Evolutionary conservation across 2,329 filamentous ascomycete genomes (phyloP), one percentile per base, ranked within the genome.

Genomic region (Xylariales sp.): DNA sequence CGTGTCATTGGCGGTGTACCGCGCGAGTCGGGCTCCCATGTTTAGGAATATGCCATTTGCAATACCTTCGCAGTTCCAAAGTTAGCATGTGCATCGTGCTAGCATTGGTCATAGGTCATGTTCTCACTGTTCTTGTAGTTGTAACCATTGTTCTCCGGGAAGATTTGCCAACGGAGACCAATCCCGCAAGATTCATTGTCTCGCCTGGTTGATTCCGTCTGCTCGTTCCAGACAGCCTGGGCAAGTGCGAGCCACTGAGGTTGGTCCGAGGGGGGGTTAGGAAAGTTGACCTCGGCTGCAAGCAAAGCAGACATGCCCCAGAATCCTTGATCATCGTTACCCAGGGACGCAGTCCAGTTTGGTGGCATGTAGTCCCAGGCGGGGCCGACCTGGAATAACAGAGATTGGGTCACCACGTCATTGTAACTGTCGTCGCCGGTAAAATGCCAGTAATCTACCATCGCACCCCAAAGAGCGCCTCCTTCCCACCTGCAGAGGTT

Each of bases 131-230:
- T 68, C 43, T 70, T 56, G 49, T 66, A 68, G 33, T 63, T 50
- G 33, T 63, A 65, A n/a, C 78, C 78, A 12, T 57, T 64, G 50
- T 79, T 79, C 48, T 65, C 68, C 3, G 68, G 57, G 56, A 69
- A 81, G 29, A 84, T 74, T 59, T 84, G 79, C 81, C 81, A 85
- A 44, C 74, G 71, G 45, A 85, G 53, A 6, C 78, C 81, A 36
- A 79, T 80, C 27, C 62, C 63, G 52, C 81, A 85, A 10, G 42
- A 20, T 2, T 67, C 67, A 0, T 55, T 44, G 0, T 55, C 62
- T 66, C 76, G 81, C 17, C 51, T 46, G 7, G 5, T 23, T 7
- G 43, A 38, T 12, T 49, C 48, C 3, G 67, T 67, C 51, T 83
- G 77, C 2, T 70, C 72, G 48, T 82, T 76, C 51, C 81, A 84